phyloP scores from a whole-genome alignment of 2,329 filamentous ascomycete genomes.

The Fusarium sp. region DNA sequence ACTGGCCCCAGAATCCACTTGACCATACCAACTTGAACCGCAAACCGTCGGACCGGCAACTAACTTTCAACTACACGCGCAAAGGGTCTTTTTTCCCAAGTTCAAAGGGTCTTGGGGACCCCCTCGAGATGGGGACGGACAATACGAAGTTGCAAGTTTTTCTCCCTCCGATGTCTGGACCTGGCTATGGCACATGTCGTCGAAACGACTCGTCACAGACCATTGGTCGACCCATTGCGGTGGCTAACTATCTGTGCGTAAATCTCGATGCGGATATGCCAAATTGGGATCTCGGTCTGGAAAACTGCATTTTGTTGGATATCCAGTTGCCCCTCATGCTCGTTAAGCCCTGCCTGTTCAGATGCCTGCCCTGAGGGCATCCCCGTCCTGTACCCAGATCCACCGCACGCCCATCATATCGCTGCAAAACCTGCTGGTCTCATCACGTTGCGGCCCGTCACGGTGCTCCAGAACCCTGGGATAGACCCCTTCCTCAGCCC shows the following conservation, averaged over 20 bases:
- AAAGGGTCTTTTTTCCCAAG: neutral
- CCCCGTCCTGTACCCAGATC: conserved; percentile 19
- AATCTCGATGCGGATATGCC: conserved; percentile 22
- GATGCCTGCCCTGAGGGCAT: conserved; percentile 7
- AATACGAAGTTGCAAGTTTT: neutral
- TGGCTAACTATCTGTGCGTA: conserved; percentile 19
- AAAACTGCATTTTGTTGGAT: conserved; percentile 25
- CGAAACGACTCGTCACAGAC: conserved; percentile 5
- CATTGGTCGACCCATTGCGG: conserved; percentile 18
- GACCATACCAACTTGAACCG: neutral
- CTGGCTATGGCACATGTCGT: neutral
- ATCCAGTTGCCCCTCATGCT: conserved; percentile 2
- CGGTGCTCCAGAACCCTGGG: conserved; percentile 5
- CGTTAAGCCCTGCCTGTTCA: neutral
- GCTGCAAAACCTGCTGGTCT: conserved; percentile 3
- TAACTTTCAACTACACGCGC: neutral
- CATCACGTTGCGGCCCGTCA: conserved; percentile 10
- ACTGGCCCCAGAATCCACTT: conserved; percentile 9
- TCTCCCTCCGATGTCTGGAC: neutral
- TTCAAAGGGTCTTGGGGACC: neutral
- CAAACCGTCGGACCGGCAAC: conserved; percentile 4
- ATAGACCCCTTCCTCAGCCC: conserved; percentile 13
- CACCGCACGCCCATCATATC: neutral
- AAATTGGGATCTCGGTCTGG: conserved; percentile 37
- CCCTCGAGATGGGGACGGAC: neutral